Base-by-base conservation (phyloP, 2,329 filamentous ascomycete genomes). In the Podosphaera fusca region DNA sequence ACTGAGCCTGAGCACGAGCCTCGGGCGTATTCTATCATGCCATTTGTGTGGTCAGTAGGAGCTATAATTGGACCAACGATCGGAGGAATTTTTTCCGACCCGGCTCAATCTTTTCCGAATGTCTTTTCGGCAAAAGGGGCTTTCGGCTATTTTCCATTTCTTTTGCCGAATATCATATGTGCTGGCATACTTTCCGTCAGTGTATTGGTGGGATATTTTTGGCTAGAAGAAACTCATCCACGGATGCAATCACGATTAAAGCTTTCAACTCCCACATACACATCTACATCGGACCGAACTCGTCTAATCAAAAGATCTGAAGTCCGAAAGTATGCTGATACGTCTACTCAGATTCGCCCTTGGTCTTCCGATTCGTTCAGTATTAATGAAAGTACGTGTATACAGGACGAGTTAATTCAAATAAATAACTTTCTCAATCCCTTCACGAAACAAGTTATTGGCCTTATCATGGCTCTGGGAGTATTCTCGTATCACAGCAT, bases 401-500 rank as follows among this genome's bases (percentile, higher is more conserved):
- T 52, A 42, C 67, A 65, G 66, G 56, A 62, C 69, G 60, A 66
- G 59, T 33, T 59, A 63, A 65, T 59, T 61, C 64, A 53, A 60
- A 65, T 63, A 55, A 55, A 42, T 12, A 35, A 33, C 21, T 45
- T 54, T 6, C 60, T 58, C 72, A 76, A 62, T 66, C 73, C 76
- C 55, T 79, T 82, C 62, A 82, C 76, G 1, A 74, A 71, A 69
- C 78, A 77, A 46, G 81, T 95, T 59, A 73, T 85, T 62, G 81
- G 85, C 69, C 78, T 95, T 56, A 80, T 92, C 45, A 65, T 87
- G n/a, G 84, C 89, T 1, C 72, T 95, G 53, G 86, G 84, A 50
- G 86, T 95, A 61, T 95, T 94, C 71, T 92, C 87, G 3, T 94
- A 94, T 67, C 89, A 95, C 70, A 87, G 84, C 42, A 95, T 95